phyloP scores from a whole-genome alignment of 163 green algal species.

The Coccomyxa subellipsoidea region DNA sequence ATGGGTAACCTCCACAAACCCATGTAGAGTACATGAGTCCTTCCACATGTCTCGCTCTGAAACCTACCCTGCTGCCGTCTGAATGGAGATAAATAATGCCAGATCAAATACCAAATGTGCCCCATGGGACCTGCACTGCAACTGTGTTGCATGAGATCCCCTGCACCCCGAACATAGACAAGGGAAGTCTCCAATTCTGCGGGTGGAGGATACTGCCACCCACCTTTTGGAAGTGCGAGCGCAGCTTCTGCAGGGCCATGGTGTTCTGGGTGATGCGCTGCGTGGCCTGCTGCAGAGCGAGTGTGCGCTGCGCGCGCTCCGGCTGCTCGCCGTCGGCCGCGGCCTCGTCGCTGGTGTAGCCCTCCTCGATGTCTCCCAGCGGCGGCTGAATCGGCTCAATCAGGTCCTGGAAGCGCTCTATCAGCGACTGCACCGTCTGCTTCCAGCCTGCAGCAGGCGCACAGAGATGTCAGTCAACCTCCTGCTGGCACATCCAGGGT shows the following conservation, averaged over 20 bases:
- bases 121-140: too few species aligned
- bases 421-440: conserved; percentile 63
- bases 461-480: neutral
- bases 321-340: neutral
- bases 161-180: too few species aligned
- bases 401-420: conserved; percentile 62
- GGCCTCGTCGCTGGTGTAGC: neutral
- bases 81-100: too few species aligned
- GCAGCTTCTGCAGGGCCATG: conserved; percentile 51
- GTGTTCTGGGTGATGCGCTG: conserved; percentile 27
- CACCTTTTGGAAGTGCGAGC: conserved; percentile 34
- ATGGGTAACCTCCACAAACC: too few species aligned
- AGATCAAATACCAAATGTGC: too few species aligned
- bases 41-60: too few species aligned
- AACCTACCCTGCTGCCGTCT: too few species aligned
- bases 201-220: too few species aligned
- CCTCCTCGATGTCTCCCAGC: conserved; percentile 14
- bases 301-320: conserved; percentile 2
- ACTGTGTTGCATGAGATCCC: too few species aligned
- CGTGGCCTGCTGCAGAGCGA: conserved; percentile 5
- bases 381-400: neutral
- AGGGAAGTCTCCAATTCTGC: too few species aligned
- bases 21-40: too few species aligned
- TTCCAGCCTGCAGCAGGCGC: conserved; percentile 49
- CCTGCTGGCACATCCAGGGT: too few species aligned